Evolutionary conservation across 2,329 filamentous ascomycete species (phyloP), one percentile per base, ranked within the genome.

Genomic region (Coniochaeta prunicola): DNA sequence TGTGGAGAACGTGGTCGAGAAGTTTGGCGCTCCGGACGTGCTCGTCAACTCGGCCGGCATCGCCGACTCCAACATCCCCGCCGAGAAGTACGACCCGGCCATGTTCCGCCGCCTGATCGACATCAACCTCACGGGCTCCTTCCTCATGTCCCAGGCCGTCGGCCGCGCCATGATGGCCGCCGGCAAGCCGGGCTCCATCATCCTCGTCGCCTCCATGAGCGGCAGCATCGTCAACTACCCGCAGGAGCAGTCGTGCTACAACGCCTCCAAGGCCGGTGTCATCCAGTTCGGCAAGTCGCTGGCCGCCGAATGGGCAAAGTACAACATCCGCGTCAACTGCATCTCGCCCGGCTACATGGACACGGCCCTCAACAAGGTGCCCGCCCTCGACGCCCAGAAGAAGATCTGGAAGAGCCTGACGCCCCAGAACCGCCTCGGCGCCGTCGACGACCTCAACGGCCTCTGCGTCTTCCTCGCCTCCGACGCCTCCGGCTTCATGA

Each of bases 301-400:
- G 26, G 90, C 89, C 48, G 89, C 89, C 58, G 90, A 94, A 76
- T 93, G 90, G 90, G 88, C 90, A 68, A 88, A 90, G 75, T 82
- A 91, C 74, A 80, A 82, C 66, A 91, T 93, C 69, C 87, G 90
- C 38, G 89, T 92, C 68, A 94, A 94, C 81, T 88, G 85, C 73
- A 91, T 93, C 74, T 90, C 86, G 7, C 90, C 90, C 21, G 90
- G 90, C 31, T 93, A 93, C 78, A 92, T 93, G 86, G 89, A 92
- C 77, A 94, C 90, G 5, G 88, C 87, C 5, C 79, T 91, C 62
- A 92, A 91, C 82, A 86, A 87, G 61, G 88, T 90, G 8, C 88
- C 88, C 24, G 87, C 87, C 40, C 84, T 92, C 21, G 88, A 92
- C 63, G 88, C 87, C 54, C 87, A 91, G 80, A 91, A 91, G 85